Conservation (phyloP, 306 rosid species). For the apple (Malus domestica) region DNA sequence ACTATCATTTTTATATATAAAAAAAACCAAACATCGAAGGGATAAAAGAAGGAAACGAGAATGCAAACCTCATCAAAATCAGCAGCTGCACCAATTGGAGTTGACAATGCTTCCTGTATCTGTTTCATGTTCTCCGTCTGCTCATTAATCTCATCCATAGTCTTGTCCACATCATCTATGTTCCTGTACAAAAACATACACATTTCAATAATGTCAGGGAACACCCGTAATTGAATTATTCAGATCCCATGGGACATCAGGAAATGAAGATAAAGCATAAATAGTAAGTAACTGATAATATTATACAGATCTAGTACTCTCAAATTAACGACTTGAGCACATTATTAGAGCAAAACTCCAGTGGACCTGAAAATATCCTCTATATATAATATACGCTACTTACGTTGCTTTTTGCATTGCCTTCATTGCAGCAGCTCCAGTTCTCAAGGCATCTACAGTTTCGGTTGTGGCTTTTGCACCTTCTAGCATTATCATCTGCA, state of each 20-base stretch:
- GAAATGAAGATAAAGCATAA: neutral
- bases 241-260: neutral
- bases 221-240: neutral
- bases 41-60: constrained; percentile 11
- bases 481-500: constrained; percentile 94
- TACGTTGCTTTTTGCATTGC: constrained; percentile 99
- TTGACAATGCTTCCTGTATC: constrained; percentile 91
- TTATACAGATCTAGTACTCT: neutral
- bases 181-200: constrained; percentile 43
- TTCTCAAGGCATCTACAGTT: constrained; percentile 94
- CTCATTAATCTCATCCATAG: constrained; percentile 98
- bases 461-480: constrained; percentile 99
- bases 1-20: no score
- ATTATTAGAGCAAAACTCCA: no score
- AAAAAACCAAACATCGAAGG: neutral
- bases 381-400: constrained; percentile 14
- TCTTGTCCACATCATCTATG: constrained; percentile 92
- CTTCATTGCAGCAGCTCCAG: constrained; percentile 95
- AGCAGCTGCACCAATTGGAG: constrained; percentile 81
- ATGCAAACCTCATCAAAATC: constrained; percentile 87
- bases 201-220: neutral
- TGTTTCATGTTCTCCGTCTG: constrained; percentile 98
- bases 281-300: neutral
- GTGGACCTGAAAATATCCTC: neutral
- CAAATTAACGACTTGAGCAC: neutral